phyloP scores from a whole-genome alignment of 345 rosid genomes.

The Odontarrhena argentea region DNA sequence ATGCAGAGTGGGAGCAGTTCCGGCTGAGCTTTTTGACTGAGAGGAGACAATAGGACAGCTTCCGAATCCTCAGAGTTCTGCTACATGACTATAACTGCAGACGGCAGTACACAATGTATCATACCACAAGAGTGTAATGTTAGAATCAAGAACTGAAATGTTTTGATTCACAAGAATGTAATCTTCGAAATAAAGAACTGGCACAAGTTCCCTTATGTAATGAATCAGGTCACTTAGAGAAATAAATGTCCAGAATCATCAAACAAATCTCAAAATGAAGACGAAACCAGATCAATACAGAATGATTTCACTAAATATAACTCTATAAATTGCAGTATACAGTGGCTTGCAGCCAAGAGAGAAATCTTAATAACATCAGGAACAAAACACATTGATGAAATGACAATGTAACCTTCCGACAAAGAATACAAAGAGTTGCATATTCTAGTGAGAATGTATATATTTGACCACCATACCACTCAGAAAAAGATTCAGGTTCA shows the following conservation, averaged over 20 bases:
- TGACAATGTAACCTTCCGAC: slow-evolving; percentile 5
- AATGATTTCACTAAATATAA: neutral
- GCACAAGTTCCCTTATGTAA: neutral
- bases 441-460: slow-evolving; percentile 2
- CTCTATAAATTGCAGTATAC: neutral
- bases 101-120: neutral
- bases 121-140: slow-evolving; percentile 16
- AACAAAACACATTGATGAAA: slow-evolving; percentile 1
- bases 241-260: neutral
- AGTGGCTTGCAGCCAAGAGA: neutral
- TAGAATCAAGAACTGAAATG: slow-evolving; percentile 15
- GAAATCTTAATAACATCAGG: neutral
- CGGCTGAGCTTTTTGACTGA: slow-evolving; percentile 3
- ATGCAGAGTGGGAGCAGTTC: slow-evolving; percentile 52
- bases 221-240: neutral
- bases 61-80: neutral
- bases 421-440: neutral
- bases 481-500: slow-evolving; percentile 5
- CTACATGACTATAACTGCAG: neutral
- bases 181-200: neutral
- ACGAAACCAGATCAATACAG: neutral
- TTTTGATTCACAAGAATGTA: neutral
- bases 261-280: neutral
- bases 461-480: neutral
- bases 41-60: slow-evolving; percentile 4